phyloP scores from a whole-genome alignment of 1,284 basidiomycete genomes.

The Boletus mariae region DNA sequence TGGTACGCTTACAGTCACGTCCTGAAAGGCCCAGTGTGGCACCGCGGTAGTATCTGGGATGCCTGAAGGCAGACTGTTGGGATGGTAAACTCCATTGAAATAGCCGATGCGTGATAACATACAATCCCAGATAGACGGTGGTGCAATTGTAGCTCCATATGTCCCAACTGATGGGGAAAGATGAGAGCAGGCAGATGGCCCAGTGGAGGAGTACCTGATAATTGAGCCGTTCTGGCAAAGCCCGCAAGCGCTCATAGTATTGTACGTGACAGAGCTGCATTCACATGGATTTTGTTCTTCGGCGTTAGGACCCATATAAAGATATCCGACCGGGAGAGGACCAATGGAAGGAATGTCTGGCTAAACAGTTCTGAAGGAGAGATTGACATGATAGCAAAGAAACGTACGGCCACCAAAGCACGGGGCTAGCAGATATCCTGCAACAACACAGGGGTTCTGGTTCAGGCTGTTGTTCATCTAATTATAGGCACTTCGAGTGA shows the following conservation, averaged over 20 bases:
- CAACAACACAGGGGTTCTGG: slow-evolving; percentile 35
- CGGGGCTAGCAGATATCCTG: slow-evolving; percentile 30
- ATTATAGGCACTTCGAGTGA: neutral
- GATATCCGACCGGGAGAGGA: slow-evolving; percentile 10
- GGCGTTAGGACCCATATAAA: slow-evolving; percentile 26
- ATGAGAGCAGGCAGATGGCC: neutral
- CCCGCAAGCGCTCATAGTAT: slow-evolving; percentile 32
- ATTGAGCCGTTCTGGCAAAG: slow-evolving; percentile 29
- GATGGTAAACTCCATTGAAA: slow-evolving; percentile 4
- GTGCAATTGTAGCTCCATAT: slow-evolving; percentile 28
- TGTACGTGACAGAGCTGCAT: slow-evolving; percentile 35
- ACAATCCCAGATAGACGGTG: slow-evolving; percentile 16
- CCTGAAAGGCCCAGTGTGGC: slow-evolving; percentile 33
- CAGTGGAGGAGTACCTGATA: slow-evolving; percentile 9
- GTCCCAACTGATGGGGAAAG: slow-evolving; percentile 25
- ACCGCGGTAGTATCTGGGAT: slow-evolving; percentile 28
- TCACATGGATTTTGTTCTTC: slow-evolving; percentile 21
- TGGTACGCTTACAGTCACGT: slow-evolving; percentile 25
- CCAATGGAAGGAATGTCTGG: slow-evolving; percentile 21
- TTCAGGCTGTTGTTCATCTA: slow-evolving; percentile 34
- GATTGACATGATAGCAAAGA: neutral
- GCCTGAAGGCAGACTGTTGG: slow-evolving; percentile 16
- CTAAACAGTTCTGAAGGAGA: neutral
- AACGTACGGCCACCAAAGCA: slow-evolving; percentile 32
- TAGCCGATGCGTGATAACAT: slow-evolving; percentile 1